A percentile compares a stretch with the other conserved stretches of the same genome.
Evolutionary conservation across 495 filamentous ascomycete species (phyloP).

Genomic region (Podospora fimiseda): DNA sequence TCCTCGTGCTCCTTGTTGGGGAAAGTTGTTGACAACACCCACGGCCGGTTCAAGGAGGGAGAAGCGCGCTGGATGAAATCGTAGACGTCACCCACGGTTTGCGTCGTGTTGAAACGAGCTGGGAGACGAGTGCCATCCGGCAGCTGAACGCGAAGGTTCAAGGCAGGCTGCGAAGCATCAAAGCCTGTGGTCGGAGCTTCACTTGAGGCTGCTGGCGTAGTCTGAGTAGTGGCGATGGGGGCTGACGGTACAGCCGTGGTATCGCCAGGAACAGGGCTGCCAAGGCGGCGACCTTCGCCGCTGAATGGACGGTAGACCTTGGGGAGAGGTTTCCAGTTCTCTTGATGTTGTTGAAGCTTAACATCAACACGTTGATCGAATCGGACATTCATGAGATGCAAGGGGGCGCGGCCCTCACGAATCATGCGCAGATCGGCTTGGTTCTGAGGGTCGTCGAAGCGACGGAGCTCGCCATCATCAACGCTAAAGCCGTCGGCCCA

Average conservation of each 20-base stretch:
- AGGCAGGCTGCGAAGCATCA: conserved; percentile 67
- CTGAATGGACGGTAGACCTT: conserved; percentile 82
- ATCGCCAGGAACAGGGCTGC: conserved; percentile 76
- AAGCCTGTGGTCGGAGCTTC: conserved; percentile 44
- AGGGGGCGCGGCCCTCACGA: conserved; percentile 75
- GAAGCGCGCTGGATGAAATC: conserved; percentile 69
- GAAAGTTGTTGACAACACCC: conserved; percentile 90
- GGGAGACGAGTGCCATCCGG: conserved; percentile 81
- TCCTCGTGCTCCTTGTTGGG: conserved; percentile 90
- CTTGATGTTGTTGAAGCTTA: conserved; percentile 76
- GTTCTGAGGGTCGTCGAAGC: conserved; percentile 84
- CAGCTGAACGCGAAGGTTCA: conserved; percentile 82
- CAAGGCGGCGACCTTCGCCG: conserved; percentile 78
- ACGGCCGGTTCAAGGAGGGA: conserved; percentile 53
- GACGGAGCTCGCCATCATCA: conserved; percentile 85
- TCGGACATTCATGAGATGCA: conserved; percentile 82
- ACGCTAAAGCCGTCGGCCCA: conserved; percentile 94
- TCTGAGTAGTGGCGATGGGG: conserved; percentile 33
- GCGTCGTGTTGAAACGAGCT: conserved; percentile 84
- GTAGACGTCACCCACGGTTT: conserved; percentile 90
- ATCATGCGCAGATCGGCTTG: conserved; percentile 76
- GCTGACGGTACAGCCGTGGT: conserved; percentile 30
- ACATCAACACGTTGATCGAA: conserved; percentile 85
- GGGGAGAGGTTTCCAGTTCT: conserved; percentile 76
- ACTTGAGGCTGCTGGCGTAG: conserved; percentile 33